Conservation (phyloP, 257 asterid genomes). For the Solanum piurae region DNA sequence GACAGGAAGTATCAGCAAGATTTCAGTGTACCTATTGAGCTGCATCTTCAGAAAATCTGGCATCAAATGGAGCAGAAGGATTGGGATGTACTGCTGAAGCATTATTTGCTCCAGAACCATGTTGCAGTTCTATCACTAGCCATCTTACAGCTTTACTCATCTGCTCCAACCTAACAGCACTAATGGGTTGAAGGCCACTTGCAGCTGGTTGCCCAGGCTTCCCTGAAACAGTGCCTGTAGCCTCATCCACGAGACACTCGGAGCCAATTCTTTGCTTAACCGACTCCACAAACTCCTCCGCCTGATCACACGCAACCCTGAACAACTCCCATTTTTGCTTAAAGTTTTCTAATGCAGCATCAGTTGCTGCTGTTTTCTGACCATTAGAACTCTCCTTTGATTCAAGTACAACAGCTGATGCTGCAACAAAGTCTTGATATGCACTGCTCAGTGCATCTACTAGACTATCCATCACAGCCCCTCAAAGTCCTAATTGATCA, state of each 20-base stretch:
- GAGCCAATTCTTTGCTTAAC: constrained; percentile 96
- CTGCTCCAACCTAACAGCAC: constrained; percentile 96
- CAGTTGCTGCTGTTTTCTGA: constrained; percentile 56
- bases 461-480: constrained; percentile 50
- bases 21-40: constrained; percentile 50
- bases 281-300: constrained; percentile 91
- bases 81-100: constrained; percentile 37
- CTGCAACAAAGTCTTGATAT: constrained; percentile 66
- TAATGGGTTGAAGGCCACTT: constrained; percentile 75
- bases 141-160: constrained; percentile 97
- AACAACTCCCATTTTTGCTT: constrained; percentile 86
- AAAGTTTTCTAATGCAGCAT: constrained; percentile 77
- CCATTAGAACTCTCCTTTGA: constrained; percentile 50
- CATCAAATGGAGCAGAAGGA: constrained; percentile 76
- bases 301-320: constrained; percentile 86
- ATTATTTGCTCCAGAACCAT: constrained; percentile 62
- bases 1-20: not conserved
- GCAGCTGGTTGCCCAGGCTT: constrained; percentile 49
- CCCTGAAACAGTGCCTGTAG: constrained; percentile 65
- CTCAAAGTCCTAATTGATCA: constrained; percentile 1
- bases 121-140: constrained; percentile 85
- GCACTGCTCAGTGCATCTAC: constrained; percentile 66
- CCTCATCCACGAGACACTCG: constrained; percentile 94
- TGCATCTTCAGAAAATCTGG: constrained; percentile 80
- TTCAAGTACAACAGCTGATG: constrained; percentile 64